Evolutionary conservation across 208 protist genomes (phyloP).

Genomic region (Trypanosoma theileri): DNA sequence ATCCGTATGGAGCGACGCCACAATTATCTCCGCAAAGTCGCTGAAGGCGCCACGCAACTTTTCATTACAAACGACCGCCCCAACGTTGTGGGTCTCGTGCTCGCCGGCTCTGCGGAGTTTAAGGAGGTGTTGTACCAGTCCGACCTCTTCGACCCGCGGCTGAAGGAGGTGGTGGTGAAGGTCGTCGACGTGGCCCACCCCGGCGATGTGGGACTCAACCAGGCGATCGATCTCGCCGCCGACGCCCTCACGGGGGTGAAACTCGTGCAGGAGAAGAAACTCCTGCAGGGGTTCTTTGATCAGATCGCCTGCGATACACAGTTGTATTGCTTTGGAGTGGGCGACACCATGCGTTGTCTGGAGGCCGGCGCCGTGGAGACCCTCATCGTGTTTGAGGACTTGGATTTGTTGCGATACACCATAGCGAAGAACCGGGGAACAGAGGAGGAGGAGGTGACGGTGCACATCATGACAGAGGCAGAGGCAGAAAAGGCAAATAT

Average conservation of each 20-base stretch:
- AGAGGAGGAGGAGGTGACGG: constrained; percentile 59
- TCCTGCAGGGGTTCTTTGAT: constrained; percentile 98
- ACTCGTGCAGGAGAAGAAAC: constrained; percentile 99
- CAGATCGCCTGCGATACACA: constrained; percentile 98
- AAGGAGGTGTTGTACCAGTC: constrained; percentile 98
- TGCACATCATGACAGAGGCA: constrained; percentile 69
- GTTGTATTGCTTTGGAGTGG: constrained; percentile 98
- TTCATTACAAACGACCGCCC: constrained; percentile 99
- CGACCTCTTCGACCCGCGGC: constrained; percentile 97
- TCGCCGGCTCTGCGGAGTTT: constrained; percentile 99
- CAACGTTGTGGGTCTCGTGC: constrained; percentile 99
- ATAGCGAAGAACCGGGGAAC: constrained; percentile 86
- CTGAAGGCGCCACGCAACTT: constrained; percentile 95
- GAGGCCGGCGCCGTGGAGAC: constrained; percentile 98
- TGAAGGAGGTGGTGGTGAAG: constrained; percentile 98
- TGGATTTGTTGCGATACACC: constrained; percentile 90
- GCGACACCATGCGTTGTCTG: constrained; percentile 96
- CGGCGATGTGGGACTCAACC: constrained; percentile 99
- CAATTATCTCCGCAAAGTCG: constrained; percentile 99
- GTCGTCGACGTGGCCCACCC: constrained; percentile 99
- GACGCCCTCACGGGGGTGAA: constrained; percentile 98
- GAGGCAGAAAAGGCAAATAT: constrained; percentile 82
- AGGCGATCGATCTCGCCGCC: constrained; percentile 98
- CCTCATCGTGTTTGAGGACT: constrained; percentile 99
- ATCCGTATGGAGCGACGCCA: constrained; percentile 99